Conservation (phyloP, 108 stramenopile species). For the Pseudonitzschia multistriata region DNA sequence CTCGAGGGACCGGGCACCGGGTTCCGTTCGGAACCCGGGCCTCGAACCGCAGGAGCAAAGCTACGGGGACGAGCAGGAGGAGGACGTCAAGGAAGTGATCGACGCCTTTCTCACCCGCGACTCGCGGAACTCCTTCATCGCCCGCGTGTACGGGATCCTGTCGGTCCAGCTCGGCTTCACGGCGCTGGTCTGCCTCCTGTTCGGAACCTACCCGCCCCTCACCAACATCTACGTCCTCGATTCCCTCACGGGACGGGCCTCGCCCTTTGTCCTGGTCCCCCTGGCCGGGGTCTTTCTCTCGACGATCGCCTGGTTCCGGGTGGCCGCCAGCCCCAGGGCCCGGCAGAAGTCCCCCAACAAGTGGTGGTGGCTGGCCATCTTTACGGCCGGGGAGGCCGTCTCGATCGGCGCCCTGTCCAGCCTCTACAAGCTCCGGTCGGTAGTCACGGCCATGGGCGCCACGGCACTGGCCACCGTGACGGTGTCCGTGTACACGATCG, state of each 20-base stretch:
- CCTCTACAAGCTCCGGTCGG: conserved; percentile 65
- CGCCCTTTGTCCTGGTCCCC: conserved; percentile 21
- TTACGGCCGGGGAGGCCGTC: conserved; percentile 78
- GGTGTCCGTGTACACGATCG: conserved; percentile 75
- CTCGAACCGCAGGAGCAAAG: not conserved
- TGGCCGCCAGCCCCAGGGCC: conserved; percentile 44
- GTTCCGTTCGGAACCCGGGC: not conserved
- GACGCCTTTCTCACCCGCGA: conserved; percentile 74
- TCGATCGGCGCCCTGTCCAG: conserved; percentile 69
- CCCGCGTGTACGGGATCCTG: conserved; percentile 78
- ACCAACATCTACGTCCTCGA: conserved; percentile 18
- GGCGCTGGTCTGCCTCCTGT: conserved; percentile 52
- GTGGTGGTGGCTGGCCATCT: conserved; percentile 71
- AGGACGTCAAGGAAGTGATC: conserved; percentile 45
- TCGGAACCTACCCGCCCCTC: conserved; percentile 51
- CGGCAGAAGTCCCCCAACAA: conserved; percentile 62
- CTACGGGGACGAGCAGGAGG: not conserved
- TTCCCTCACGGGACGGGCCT: conserved; percentile 39
- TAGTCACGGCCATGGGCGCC: conserved; percentile 63
- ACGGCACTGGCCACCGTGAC: conserved; percentile 67
- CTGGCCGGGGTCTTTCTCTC: conserved; percentile 29
- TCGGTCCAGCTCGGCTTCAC: conserved; percentile 71
- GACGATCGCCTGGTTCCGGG: conserved; percentile 56
- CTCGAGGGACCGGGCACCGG: too few relatives aligned
- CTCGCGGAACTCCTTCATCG: conserved; percentile 70